Evolutionary conservation across 2,329 filamentous ascomycete species (phyloP).

Genomic region (Botrytis squamosa): DNA sequence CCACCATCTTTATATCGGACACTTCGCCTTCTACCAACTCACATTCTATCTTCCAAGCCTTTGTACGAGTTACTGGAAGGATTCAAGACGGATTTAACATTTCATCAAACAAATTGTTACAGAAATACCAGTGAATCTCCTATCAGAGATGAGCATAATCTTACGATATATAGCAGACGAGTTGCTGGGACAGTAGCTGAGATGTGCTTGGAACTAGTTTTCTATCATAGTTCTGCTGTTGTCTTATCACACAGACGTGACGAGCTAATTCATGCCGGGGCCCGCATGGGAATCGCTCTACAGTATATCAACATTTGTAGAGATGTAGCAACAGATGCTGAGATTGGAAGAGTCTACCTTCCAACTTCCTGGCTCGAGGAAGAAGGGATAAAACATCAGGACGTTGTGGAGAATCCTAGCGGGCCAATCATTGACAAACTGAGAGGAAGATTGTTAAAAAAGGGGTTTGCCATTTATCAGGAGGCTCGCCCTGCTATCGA

Average conservation of each 20-base stretch:
- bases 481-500: constrained; percentile 57
- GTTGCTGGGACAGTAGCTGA: constrained; percentile 73
- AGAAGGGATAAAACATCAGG: constrained; percentile 51
- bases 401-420: constrained; percentile 53
- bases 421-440: constrained; percentile 49
- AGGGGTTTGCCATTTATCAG: constrained; percentile 60
- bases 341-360: constrained; percentile 65
- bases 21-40: constrained; percentile 57
- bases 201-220: constrained; percentile 65
- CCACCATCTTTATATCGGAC: constrained; percentile 44
- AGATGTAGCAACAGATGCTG: constrained; percentile 67
- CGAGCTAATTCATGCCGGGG: constrained; percentile 54
- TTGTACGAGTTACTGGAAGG: constrained; percentile 65
- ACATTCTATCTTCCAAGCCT: constrained; percentile 56
- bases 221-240: constrained; percentile 48
- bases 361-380: constrained; percentile 63
- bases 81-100: constrained; percentile 66
- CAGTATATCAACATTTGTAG: constrained; percentile 77
- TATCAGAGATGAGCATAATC: constrained; percentile 56
- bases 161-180: constrained; percentile 62
- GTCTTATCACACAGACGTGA: constrained; percentile 37
- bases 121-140: constrained; percentile 45
- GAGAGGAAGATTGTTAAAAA: constrained; percentile 54
- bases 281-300: constrained; percentile 69
- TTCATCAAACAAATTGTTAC: constrained; percentile 40